A percentile compares a stretch with the other conserved stretches of the same genome.
These are phyloP conservation scores for Elongisporangium anandrum DNA, from an alignment of 352 stramenopile genomes.

Conservation along the genomic window DNA sequence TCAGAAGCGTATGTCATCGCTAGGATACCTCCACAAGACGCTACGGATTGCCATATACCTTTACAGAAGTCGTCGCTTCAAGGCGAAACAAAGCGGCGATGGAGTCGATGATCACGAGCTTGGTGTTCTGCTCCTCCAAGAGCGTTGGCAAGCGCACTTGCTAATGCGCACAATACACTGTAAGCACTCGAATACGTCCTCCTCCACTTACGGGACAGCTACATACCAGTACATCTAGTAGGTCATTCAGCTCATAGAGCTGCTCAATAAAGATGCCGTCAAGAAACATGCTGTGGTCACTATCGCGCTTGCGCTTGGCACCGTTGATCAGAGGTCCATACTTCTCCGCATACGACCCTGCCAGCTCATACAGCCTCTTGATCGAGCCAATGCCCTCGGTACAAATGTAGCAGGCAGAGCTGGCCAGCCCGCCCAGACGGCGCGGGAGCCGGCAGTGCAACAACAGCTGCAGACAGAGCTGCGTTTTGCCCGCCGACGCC, in stretches of 20 bases:
- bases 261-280: conserved; percentile 79
- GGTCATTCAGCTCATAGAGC: conserved; percentile 61
- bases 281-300: conserved; percentile 33
- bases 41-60: conserved; percentile 22
- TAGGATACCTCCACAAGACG: too few species aligned
- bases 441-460: conserved; percentile 55
- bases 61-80: conserved; percentile 61
- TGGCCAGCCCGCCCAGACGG: conserved; percentile 44
- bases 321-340: conserved; percentile 28
- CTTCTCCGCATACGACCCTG: conserved; percentile 34
- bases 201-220: too few species aligned
- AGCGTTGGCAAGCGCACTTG: conserved; percentile 63
- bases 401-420: conserved; percentile 75
- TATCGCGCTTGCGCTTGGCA: conserved; percentile 40
- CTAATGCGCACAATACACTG: conserved; percentile 18
- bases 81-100: conserved; percentile 73
- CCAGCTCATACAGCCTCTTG: conserved; percentile 69
- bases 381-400: conserved; percentile 70
- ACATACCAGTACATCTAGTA: conserved; percentile 57
- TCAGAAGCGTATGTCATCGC: too few species aligned
- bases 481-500: conserved; percentile 74
- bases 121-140: conserved; percentile 66
- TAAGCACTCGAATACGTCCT: too few species aligned
- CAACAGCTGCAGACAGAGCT: conserved; percentile 72
- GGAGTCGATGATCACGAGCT: conserved; percentile 79